These are phyloP conservation scores for Pseudocohnilembus persalinus DNA, from an alignment of 169 alveolate genomes.

Conservation along the genomic window DNA sequence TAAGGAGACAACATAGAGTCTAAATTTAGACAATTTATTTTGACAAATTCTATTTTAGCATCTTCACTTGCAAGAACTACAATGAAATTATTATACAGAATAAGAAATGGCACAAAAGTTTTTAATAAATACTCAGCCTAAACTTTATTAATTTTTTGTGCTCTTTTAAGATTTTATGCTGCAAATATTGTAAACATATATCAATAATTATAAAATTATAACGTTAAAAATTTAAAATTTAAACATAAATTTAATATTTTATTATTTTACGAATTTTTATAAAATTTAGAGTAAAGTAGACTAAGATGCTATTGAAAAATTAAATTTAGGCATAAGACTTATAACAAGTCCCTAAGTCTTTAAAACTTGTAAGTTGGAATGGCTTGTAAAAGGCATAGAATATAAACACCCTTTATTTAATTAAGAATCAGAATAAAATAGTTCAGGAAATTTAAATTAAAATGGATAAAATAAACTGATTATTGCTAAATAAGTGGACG, in stretches of 20 bases:
- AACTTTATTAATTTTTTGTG: constrained; percentile 31
- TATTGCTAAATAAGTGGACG: constrained; percentile 44
- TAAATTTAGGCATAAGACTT: constrained; percentile 23
- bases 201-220: not conserved
- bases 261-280: not conserved
- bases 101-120: constrained; percentile 1
- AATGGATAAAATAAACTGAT: constrained; percentile 1
- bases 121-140: constrained; percentile 31
- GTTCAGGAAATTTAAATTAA: not conserved
- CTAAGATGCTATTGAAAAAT: constrained; percentile 38
- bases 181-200: not conserved
- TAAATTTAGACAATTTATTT: constrained; percentile 51
- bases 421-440: not conserved
- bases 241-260: not conserved
- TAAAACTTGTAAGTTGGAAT: constrained; percentile 3
- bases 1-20: constrained; percentile 39
- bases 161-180: constrained; percentile 36
- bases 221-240: too few relatives aligned
- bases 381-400: constrained; percentile 2
- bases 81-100: constrained; percentile 55
- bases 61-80: constrained; percentile 60
- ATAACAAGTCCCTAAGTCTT: constrained; percentile 22
- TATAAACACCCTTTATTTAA: not conserved
- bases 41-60: constrained; percentile 54
- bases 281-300: constrained; percentile 30